Percentiles rank a stretch among this genome's conserved stretches.
phyloP scores from a whole-genome alignment of 441 rosid genomes.

The Corymbia calophylla region DNA sequence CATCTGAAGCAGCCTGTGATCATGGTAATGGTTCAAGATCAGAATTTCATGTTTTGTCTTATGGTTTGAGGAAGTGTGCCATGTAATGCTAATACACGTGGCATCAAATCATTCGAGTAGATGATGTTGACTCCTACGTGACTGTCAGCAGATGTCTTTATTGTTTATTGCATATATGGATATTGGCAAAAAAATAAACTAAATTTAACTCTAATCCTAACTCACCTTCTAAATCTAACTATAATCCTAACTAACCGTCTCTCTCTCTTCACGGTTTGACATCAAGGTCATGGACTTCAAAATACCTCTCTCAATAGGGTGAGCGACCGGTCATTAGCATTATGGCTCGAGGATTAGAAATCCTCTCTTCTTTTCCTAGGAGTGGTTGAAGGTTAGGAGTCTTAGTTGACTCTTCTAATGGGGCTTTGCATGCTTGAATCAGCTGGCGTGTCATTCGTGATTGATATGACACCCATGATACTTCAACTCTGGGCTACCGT shows the following conservation, averaged over 20 bases:
- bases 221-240: too few species aligned
- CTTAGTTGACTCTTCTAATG: not conserved
- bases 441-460: not conserved
- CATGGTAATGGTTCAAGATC: not conserved
- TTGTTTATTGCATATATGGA: not conserved
- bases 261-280: not conserved
- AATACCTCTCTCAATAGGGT: not conserved
- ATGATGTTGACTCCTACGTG: not conserved
- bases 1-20: not conserved
- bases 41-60: not conserved
- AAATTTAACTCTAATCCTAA: not conserved
- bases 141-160: not conserved
- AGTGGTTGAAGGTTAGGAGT: not conserved
- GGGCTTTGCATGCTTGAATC: not conserved
- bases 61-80: not conserved
- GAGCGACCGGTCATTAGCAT: not conserved
- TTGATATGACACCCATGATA: not conserved
- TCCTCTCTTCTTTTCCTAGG: not conserved
- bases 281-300: not conserved
- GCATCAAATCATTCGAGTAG: not conserved
- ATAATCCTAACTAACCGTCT: not conserved
- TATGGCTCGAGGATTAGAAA: not conserved
- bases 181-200: not conserved
- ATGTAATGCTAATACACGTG: not conserved
- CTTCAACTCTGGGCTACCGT: not conserved